Percentiles rank a stretch among this genome's conserved stretches.
Conservation (phyloP, 169 alveolate species). For the Plasmodium vinckei region DNA sequence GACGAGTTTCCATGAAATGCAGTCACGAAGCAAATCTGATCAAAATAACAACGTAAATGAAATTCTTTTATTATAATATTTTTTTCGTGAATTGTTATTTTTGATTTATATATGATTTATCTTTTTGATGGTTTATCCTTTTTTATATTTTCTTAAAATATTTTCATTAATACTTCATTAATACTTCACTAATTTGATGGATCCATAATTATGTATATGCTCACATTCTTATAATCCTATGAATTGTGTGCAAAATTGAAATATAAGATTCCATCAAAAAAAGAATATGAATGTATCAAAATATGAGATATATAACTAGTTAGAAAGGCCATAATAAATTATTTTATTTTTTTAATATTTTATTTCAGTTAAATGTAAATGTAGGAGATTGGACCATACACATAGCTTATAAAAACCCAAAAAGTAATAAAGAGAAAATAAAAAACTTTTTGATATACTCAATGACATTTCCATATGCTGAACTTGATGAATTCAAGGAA, state of each 20-base stretch:
- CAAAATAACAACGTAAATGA: neutral
- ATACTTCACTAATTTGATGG: too few species aligned
- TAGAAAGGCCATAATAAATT: neutral
- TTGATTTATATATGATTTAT: too few species aligned
- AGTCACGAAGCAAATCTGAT: neutral
- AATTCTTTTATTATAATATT: neutral
- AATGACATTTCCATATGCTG: conserved; percentile 50
- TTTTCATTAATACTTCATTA: too few species aligned
- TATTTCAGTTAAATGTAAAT: conserved; percentile 19
- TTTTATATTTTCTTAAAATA: too few species aligned
- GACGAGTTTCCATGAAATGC: conserved; percentile 11
- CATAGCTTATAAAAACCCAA: conserved; percentile 13
- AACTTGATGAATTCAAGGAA: conserved; percentile 46
- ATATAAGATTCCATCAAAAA: too few species aligned
- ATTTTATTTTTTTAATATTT: neutral
- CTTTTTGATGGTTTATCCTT: too few species aligned
- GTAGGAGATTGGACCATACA: conserved; percentile 34
- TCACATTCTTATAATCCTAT: too few species aligned
- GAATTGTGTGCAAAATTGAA: too few species aligned
- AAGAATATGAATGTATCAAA: too few species aligned
- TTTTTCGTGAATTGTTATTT: too few species aligned
- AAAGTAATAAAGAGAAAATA: conserved; percentile 22
- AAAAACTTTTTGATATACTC: conserved; percentile 26
- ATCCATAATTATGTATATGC: too few species aligned
- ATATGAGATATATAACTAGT: too few species aligned